Evolutionary conservation across 257 asterid species (phyloP).

Genomic region (Salvia miltiorrhiza): DNA sequence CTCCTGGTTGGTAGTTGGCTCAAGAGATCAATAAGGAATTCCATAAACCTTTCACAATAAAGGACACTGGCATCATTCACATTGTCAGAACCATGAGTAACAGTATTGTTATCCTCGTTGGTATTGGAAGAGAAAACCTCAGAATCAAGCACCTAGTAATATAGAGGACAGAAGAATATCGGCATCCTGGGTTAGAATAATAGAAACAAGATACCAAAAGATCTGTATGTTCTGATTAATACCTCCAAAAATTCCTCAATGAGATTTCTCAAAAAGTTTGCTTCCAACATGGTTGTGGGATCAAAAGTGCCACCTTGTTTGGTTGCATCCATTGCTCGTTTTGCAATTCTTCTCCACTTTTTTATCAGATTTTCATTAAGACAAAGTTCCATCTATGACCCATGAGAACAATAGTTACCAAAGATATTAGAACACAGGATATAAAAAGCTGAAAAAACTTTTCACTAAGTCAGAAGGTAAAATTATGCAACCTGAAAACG

Average conservation of each 20-base stretch:
- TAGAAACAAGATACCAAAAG: constrained; percentile 7
- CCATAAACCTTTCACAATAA: constrained; percentile 97
- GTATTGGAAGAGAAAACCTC: constrained; percentile 50
- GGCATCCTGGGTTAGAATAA: constrained; percentile 6
- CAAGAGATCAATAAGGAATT: constrained; percentile 95
- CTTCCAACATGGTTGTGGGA: constrained; percentile 62
- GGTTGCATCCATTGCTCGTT: constrained; percentile 65
- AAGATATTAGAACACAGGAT: neutral
- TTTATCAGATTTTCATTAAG: constrained; percentile 68
- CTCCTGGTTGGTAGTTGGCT: constrained; percentile 99
- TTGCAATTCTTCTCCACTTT: constrained; percentile 82
- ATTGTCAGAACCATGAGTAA: constrained; percentile 35
- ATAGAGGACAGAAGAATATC: constrained; percentile 24
- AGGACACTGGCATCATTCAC: constrained; percentile 71
- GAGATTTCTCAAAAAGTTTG: constrained; percentile 73
- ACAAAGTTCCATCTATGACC: constrained; percentile 76
- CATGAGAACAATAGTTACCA: constrained; percentile 7
- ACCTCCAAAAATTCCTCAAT: constrained; percentile 91
- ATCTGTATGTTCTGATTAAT: constrained; percentile 16
- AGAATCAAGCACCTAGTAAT: constrained; percentile 72
- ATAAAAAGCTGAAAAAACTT: neutral
- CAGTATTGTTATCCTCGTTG: constrained; percentile 34
- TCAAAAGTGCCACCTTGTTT: constrained; percentile 54
- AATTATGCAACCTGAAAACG: constrained; percentile 68
- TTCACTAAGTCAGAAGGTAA: neutral